Evolutionary conservation across 768 basidiomycete species (phyloP), one percentile per base, ranked within the genome.

Genomic region (Mycena vulgaris): DNA sequence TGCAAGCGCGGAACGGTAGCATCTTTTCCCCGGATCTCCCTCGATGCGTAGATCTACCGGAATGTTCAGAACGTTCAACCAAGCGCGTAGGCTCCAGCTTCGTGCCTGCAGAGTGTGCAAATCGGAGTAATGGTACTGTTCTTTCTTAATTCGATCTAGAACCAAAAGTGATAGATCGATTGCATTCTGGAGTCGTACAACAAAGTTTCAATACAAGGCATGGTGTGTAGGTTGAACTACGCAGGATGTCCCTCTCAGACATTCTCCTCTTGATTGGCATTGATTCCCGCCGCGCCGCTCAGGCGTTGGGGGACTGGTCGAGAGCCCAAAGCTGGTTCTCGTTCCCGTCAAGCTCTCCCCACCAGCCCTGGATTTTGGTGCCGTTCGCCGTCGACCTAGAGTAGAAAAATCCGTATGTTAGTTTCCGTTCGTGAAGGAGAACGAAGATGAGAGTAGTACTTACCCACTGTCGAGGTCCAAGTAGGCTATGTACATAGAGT

Each of bases 291-390:
- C 60, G 42, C 45, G 60, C 60, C 47, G 45, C 47, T 49, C 23
- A 31, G 60, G 30, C 31, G 28, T 17, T 27, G 57, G 30, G 45
- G 61, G 16, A 48, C 61, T 14, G 35, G 8, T 45, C 25, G 63
- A 64, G 56, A 53, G 63, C 63, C 65, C 65, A 66, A 40, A 66
- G 65, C 57, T 66, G 65, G 57, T 66, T 66, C 65, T 66, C 57
- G 48, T 66, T 66, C 48, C 65, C 65, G 49, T 66, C 57, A 33
- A 66, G 56, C 56, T 17, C 23, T 28, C 64, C 56, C 48, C 57
- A 58, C 65, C 65, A 66, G 57, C 65, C 65, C 48, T 66, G 65
- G 37, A 66, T 52, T 30, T 66, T 66, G 56, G 65, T 59, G 35
- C 9, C 65, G 27, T 66, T 59, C 35, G 4, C 56, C 27, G 55